Base-by-base conservation (phyloP, 2,329 filamentous ascomycete species). In the Fusarium kyushuense region DNA sequence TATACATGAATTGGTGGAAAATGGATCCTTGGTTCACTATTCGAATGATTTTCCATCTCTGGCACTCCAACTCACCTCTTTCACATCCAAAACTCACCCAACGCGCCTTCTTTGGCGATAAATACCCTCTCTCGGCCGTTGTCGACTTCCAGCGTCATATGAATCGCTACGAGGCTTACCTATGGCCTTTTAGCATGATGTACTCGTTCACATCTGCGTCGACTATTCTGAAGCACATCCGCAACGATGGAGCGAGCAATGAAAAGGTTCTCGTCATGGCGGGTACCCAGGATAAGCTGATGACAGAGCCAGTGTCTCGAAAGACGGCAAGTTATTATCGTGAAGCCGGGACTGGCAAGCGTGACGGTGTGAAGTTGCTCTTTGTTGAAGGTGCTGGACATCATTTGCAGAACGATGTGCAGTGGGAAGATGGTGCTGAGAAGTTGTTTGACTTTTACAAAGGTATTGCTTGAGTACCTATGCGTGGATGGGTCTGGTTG, bases 331-430 rank as follows among this genome's bases (percentile, higher is more conserved):
- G 67, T 8, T 76, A 79, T 29, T 75, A 72, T 35, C 59, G 70
- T 12, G 54, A 57, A 21, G 69, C 53, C 13, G 63, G 58, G 14
- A 52, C 23, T 9, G 47, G 41, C 5, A 58, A 55, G 54, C 55
- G 54, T 6, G 55, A 76, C 13, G 82, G 81, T 1, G 82, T 86
- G 12, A 72, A 75, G 46, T 74, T 83, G 46, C 77, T 69, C 17
- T 74, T 82, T 45, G 81, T 86, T 1, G 75, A 78, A 5, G 80
- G 79, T 4, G 77, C 83, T 5, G 84, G 81, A 3, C 84, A 87
- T 72, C 84, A 87, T 74, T 63, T 86, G 43, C 84, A 86, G 71
- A 85, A 87, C 56, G 84, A 87, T 67, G 73, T 81, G 13, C 77
- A 78, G 38, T 86, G 83, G 82, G 75, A 84, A 54, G 72, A 78